phyloP scores from a whole-genome alignment of 2,329 filamentous ascomycete genomes.

The Neoascochyta sp. region DNA sequence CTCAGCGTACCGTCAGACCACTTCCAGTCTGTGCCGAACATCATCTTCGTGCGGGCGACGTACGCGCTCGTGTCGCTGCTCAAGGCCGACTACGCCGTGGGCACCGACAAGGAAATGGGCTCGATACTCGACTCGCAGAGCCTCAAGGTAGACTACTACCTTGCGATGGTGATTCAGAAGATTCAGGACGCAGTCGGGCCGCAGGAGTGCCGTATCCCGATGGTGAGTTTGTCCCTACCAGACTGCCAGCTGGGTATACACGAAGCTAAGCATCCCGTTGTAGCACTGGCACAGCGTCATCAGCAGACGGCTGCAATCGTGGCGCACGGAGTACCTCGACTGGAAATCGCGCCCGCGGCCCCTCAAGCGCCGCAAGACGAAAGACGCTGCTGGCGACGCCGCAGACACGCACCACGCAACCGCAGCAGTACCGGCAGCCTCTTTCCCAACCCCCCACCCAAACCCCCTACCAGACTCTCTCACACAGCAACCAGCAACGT shows the following conservation, averaged over 20 bases:
- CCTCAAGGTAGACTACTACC: conserved; percentile 31
- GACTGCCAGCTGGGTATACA: too few relatives aligned
- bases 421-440: too few relatives aligned
- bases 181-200: conserved; percentile 25
- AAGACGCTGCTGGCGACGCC: too few relatives aligned
- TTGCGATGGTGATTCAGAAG: conserved; percentile 20
- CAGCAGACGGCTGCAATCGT: conserved; percentile 28
- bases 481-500: too few relatives aligned
- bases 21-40: conserved; percentile 25
- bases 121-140: conserved; percentile 31
- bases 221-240: too few relatives aligned
- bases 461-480: too few relatives aligned
- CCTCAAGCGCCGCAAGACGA: conserved; percentile 19
- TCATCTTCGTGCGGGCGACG: conserved; percentile 31
- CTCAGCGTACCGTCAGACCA: conserved; percentile 15
- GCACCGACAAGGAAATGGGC: conserved; percentile 32
- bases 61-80: conserved; percentile 32
- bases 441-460: too few relatives aligned
- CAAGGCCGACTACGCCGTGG: conserved; percentile 36
- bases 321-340: conserved; percentile 30
- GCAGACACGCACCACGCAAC: too few relatives aligned
- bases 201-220: conserved; percentile 30
- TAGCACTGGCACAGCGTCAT: conserved; percentile 33
- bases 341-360: conserved; percentile 27
- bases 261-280: too few relatives aligned